Evolutionary conservation across 345 rosid species (phyloP).

Genomic region (Bruguiera parviflora): DNA sequence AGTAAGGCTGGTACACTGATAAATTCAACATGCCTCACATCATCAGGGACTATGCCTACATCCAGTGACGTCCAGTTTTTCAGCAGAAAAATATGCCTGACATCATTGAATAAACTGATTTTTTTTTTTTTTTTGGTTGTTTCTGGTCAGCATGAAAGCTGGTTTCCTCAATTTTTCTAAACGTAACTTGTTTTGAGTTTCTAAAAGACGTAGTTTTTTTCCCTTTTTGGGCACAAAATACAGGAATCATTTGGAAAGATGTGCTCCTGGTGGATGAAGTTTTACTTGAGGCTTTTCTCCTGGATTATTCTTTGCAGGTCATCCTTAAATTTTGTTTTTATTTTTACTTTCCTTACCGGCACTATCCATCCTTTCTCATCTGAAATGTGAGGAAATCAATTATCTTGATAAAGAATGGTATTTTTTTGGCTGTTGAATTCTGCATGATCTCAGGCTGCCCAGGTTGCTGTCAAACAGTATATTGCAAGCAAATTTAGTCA

Average conservation of each 20-base stretch:
- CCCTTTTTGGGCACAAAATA: conserved; percentile 6
- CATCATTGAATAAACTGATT: background rate
- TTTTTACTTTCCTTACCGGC: background rate
- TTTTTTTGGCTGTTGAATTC: conserved; percentile 27
- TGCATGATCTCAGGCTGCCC: conserved; percentile 71
- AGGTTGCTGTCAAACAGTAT: conserved; percentile 59
- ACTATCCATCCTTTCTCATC: background rate
- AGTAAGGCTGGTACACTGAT: too few species aligned
- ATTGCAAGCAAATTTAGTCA: conserved; percentile 57
- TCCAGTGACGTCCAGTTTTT: too few species aligned
- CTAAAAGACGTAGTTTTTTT: background rate
- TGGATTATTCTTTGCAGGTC: conserved; percentile 73
- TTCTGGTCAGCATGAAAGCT: background rate
- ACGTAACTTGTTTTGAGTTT: conserved; percentile 9
- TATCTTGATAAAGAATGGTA: conserved; percentile 1
- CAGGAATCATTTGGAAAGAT: conserved; percentile 87
- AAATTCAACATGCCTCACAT: too few species aligned
- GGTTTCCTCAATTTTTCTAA: conserved; percentile 4
- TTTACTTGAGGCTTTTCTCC: conserved; percentile 67
- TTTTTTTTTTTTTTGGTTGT: background rate
- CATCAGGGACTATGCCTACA: too few species aligned
- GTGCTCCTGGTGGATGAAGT: conserved; percentile 84
- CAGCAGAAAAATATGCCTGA: background rate
- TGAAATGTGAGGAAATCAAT: background rate
- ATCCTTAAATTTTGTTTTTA: conserved; percentile 18